Percentiles rank a stretch among this genome's conserved stretches.
phyloP scores from a whole-genome alignment of 1,284 basidiomycete genomes.

The Cutaneotrichosporon sp. region DNA sequence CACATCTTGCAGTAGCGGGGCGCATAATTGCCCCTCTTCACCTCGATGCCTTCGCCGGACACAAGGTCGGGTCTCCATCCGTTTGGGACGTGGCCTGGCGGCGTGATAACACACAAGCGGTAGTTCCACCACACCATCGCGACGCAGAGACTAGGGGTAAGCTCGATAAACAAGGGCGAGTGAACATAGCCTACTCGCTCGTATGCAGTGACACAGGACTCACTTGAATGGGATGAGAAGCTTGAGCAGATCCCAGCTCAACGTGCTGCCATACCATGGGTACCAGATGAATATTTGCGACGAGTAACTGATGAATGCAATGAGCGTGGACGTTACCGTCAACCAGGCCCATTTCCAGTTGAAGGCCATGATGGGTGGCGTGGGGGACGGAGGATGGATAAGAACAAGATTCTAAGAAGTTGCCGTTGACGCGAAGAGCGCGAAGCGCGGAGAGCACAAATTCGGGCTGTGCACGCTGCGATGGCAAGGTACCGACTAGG shows the following conservation, averaged over 20 bases:
- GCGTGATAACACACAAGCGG: constrained; percentile 67
- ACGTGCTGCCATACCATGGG: constrained; percentile 75
- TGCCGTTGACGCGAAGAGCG: background rate
- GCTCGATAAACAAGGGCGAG: too few relatives aligned
- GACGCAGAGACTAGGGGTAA: constrained; percentile 59
- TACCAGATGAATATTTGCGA: constrained; percentile 84
- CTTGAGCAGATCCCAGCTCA: constrained; percentile 65
- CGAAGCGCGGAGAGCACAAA: too few relatives aligned
- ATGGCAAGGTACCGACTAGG: too few relatives aligned
- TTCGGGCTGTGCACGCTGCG: too few relatives aligned
- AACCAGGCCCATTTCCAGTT: constrained; percentile 41
- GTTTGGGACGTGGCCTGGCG: constrained; percentile 76
- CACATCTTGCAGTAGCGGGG: constrained; percentile 79
- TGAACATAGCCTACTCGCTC: too few relatives aligned
- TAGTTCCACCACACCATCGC: constrained; percentile 82
- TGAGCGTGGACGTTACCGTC: constrained; percentile 63
- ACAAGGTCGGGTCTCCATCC: constrained; percentile 66
- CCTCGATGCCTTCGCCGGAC: constrained; percentile 64
- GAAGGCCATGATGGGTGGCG: background rate
- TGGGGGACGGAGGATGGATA: background rate
- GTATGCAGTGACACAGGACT: constrained; percentile 36
- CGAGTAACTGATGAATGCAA: constrained; percentile 81
- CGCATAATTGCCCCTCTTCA: constrained; percentile 72
- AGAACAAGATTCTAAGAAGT: background rate
- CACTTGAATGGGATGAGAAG: constrained; percentile 86